These are phyloP conservation scores for Ceriops zippeliana DNA, from an alignment of 345 rosid species.

Conservation along the genomic window DNA sequence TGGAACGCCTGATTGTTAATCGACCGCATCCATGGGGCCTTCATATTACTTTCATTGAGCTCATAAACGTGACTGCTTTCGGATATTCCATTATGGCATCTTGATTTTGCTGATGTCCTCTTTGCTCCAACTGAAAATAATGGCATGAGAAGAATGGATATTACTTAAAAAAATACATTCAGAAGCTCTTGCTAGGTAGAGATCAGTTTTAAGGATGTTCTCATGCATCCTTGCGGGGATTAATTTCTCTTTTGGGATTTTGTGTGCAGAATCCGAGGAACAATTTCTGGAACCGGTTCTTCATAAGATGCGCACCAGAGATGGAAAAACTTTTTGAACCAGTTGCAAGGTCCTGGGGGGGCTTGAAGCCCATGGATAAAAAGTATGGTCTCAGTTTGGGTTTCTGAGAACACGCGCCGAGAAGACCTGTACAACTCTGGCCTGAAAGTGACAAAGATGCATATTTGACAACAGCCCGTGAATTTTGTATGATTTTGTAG, in stretches of 20 bases:
- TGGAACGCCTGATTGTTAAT: conserved; percentile 89
- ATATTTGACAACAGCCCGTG: too few relatives aligned
- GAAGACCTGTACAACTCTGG: not conserved
- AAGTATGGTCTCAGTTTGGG: conserved; percentile 73
- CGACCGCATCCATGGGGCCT: conserved; percentile 99
- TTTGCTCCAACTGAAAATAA: not conserved
- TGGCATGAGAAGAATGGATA: not conserved
- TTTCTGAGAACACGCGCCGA: conserved; percentile 29
- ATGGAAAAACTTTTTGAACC: conserved; percentile 84
- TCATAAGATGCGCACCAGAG: conserved; percentile 83
- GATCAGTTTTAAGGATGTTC: not conserved
- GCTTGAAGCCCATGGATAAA: conserved; percentile 67
- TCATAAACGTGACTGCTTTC: conserved; percentile 58
- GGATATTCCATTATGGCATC: not conserved
- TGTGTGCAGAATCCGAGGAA: conserved; percentile 64
- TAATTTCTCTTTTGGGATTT: not conserved
- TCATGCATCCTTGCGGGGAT: not conserved
- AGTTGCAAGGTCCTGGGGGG: conserved; percentile 76
- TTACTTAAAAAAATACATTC: not conserved
- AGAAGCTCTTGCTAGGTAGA: not conserved
- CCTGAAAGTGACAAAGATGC: not conserved
- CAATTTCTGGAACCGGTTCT: conserved; percentile 71
- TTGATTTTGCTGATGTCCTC: not conserved
- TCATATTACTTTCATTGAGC: conserved; percentile 91
- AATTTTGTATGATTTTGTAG: too few relatives aligned